phyloP scores from a whole-genome alignment of 2,329 filamentous ascomycete species.

The Trichothecium roseum region DNA sequence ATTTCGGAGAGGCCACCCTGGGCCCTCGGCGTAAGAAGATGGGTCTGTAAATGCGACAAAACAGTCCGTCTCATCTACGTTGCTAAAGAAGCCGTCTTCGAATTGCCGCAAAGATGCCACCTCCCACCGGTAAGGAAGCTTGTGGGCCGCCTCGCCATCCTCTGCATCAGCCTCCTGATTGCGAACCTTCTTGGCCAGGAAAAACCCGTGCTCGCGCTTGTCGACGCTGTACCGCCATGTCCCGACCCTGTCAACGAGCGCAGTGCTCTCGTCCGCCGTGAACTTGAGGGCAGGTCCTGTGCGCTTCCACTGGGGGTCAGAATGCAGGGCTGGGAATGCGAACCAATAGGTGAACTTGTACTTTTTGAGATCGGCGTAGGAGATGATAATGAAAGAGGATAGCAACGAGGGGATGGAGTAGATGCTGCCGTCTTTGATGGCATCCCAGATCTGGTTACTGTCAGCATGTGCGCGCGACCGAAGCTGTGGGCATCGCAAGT shows the following conservation, averaged over 20 bases:
- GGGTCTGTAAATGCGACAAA: slow-evolving; percentile 87
- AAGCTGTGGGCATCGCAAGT: too few relatives aligned
- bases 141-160: slow-evolving; percentile 31
- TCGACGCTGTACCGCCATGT: slow-evolving; percentile 83
- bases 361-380: slow-evolving; percentile 92
- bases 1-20: slow-evolving; percentile 89
- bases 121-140: slow-evolving; percentile 62
- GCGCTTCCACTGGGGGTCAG: slow-evolving; percentile 72
- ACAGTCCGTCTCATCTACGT: slow-evolving; percentile 58
- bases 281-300: slow-evolving; percentile 44
- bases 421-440: slow-evolving; percentile 91
- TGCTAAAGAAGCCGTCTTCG: slow-evolving; percentile 80
- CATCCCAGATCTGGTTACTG: slow-evolving; percentile 76
- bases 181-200: slow-evolving; percentile 72
- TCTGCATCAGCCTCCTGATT: slow-evolving; percentile 30
- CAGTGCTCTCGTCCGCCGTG: slow-evolving; percentile 58
- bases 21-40: slow-evolving; percentile 78
- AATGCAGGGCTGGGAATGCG: slow-evolving; percentile 87
- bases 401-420: slow-evolving; percentile 90
- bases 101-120: slow-evolving; percentile 67
- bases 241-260: slow-evolving; percentile 71
- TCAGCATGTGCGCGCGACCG: background rate
- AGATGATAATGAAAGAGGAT: slow-evolving; percentile 79
- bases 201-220: slow-evolving; percentile 82
- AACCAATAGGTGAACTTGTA: slow-evolving; percentile 99